Conservation (phyloP, 1,284 basidiomycete genomes). For the Ustilago nuda region DNA sequence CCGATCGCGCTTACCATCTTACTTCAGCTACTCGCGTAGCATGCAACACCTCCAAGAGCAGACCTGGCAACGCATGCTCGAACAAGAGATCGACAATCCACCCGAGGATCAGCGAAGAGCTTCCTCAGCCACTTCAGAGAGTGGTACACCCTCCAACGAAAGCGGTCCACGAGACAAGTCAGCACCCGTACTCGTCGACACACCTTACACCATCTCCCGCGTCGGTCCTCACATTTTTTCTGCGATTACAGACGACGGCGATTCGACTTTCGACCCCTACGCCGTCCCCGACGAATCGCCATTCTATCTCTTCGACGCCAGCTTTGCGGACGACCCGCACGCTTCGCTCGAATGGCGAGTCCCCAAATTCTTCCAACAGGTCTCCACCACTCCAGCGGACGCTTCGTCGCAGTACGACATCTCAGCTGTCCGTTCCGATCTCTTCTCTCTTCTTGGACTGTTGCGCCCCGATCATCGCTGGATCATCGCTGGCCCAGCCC, state of each 20-base stretch:
- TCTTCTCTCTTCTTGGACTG: constrained; percentile 58
- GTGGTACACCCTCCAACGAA: constrained; percentile 23
- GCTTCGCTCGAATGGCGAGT: constrained; percentile 57
- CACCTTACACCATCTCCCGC: constrained; percentile 18
- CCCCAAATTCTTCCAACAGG: constrained; percentile 54
- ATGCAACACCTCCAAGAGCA: constrained; percentile 50
- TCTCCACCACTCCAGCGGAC: constrained; percentile 30
- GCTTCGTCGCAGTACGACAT: constrained; percentile 27
- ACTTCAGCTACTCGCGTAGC: constrained; percentile 57
- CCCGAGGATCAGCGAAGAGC: background rate
- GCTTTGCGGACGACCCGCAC: constrained; percentile 53
- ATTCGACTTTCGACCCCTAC: constrained; percentile 50
- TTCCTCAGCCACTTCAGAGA: constrained; percentile 8
- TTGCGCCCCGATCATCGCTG: constrained; percentile 63
- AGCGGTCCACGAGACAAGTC: constrained; percentile 31
- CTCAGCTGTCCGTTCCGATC: constrained; percentile 53
- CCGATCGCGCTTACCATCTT: constrained; percentile 41
- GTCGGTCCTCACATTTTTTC: constrained; percentile 27
- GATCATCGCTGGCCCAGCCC: constrained; percentile 63
- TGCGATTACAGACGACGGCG: constrained; percentile 30
- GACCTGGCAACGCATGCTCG: constrained; percentile 35
- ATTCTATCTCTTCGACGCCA: constrained; percentile 64
- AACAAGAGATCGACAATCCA: constrained; percentile 18
- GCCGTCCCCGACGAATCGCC: constrained; percentile 64
- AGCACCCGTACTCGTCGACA: constrained; percentile 21